Base-by-base conservation (phyloP, 2,329 filamentous ascomycete genomes). In the Fusarium devonianum region DNA sequence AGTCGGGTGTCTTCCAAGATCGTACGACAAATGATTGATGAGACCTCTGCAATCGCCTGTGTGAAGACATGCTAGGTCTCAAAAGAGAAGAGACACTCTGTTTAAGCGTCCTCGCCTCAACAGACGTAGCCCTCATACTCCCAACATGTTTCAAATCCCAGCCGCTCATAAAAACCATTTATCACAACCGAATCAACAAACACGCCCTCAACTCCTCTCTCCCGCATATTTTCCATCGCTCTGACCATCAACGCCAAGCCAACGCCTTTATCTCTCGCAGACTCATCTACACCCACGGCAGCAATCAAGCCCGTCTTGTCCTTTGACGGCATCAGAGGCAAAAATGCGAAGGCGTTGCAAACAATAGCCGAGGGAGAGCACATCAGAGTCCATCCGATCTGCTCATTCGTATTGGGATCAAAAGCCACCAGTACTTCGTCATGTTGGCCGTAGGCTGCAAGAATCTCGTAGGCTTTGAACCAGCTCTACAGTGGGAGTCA, bases 351-450 rank as follows among this genome's bases (percentile, higher is more conserved):
- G 0, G 18, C 17, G 4, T 53, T 28, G 7, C 35, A 26, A 0
- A 51, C 26, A 2, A 54, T 25, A 0, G 56, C 18, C 0, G 35
- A 35, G 4, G 34, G 42, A 1, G 61, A 63, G 29, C 53, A 63
- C 61, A 65, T 66, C 1, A 64, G 38, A 0, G 63, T 63, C 63
- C 63, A 65, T 11, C 63, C 63, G 7, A 65, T 51, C 14, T 65
- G 63, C 9, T 47, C 49, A 1, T 64, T 62, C 1, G 56, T 65
- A 0, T 64, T 59, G 0, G 63, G 50, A 2, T 65, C 59, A 2
- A 64, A 57, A 4, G 63, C 63, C 3, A 66, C 63, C 34, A 65
- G 28, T 0, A 53, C 57, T 43, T 65, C 48, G 1, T 61, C 37
- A 3, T 63, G 48, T 11, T 65, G 56, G 2, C 37, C 36, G 1